Base-by-base conservation (phyloP, 345 rosid genomes). In the Sisymbrium altissimum region DNA sequence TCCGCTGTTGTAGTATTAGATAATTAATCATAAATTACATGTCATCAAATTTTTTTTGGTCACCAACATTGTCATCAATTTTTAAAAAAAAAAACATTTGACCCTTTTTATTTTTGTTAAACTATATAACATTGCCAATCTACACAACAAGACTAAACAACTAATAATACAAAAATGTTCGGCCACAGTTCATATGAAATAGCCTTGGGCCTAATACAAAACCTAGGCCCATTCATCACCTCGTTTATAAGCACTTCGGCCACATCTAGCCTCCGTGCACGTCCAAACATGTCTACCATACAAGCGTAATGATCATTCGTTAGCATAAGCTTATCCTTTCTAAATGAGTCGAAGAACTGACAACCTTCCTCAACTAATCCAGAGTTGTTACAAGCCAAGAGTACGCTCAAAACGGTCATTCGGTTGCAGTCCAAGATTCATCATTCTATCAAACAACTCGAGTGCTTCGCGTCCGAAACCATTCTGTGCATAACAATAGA, bases 321-420 rank as follows among this genome's bases (percentile, higher is more conserved):
- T 50, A 85, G 79, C 66, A 46, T 49, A 43, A 82, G 57, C 46
- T 73, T 59, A 29, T 45, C 36, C 19, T 62, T 56, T 50, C 73
- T 72, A 63, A 90, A 81, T 49, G 80, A 79, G 39, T 82, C 65
- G 25, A 90, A 86, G 46, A 84, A 73, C 27, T 27, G 30, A 3
- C 74, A 64, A 38, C 95, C 92, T 81, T 87, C 85, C 56, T 80
- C 81, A 68, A 87, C 85, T 68, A 88, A 84, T 18, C 95, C 88
- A 56, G 89, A 72, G 75, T 88, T 86, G 52, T 80, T 84, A 79
- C 95, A 88, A 33, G 92, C 92, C 75, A 85, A 84, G 54, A 91
- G 87, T 62, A 85, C 74, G 11, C 88, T 85, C 55, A 83, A 72
- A 66, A 82, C 78, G 18, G 89, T 81, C 84, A 39, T 88, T 83